Evolutionary conservation across 2,329 filamentous ascomycete species (phyloP).

Genomic region (Camillea tinctor): DNA sequence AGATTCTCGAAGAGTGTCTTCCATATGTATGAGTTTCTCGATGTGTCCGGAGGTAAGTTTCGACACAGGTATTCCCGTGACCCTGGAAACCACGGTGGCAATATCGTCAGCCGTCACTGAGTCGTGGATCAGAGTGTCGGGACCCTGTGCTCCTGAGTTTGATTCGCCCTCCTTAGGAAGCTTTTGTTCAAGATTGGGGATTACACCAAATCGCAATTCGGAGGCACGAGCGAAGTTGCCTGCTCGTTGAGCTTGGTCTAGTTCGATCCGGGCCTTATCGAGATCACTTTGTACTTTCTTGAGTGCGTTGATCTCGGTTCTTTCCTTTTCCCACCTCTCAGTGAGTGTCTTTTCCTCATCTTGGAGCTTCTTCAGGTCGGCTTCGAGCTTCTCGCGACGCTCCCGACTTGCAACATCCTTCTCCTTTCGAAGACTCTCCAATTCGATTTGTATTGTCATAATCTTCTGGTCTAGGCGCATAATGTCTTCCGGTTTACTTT

Average conservation of each 20-base stretch:
- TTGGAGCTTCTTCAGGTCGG: constrained; percentile 71
- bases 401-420: constrained; percentile 87
- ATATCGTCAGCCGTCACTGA: constrained; percentile 96
- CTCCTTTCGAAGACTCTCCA: constrained; percentile 92
- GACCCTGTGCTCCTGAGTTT: constrained; percentile 27
- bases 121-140: constrained; percentile 76
- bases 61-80: constrained; percentile 88
- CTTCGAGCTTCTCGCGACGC: constrained; percentile 80
- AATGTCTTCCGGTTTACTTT: constrained; percentile 94
- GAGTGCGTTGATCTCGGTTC: constrained; percentile 78
- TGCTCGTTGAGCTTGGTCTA: constrained; percentile 82
- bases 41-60: constrained; percentile 93
- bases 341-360: constrained; percentile 73
- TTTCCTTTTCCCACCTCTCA: constrained; percentile 87
- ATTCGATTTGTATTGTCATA: constrained; percentile 95
- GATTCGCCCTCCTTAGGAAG: constrained; percentile 71
- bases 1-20: constrained; percentile 78
- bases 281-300: constrained; percentile 88
- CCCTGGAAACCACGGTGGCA: constrained; percentile 82
- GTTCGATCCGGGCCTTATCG: constrained; percentile 78
- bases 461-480: constrained; percentile 90
- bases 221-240: constrained; percentile 90
- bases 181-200: constrained; percentile 76
- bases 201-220: constrained; percentile 83
- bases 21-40: constrained; percentile 94